Conservation (phyloP, 2,329 filamentous ascomycete species). For the Talaromyces sp. region DNA sequence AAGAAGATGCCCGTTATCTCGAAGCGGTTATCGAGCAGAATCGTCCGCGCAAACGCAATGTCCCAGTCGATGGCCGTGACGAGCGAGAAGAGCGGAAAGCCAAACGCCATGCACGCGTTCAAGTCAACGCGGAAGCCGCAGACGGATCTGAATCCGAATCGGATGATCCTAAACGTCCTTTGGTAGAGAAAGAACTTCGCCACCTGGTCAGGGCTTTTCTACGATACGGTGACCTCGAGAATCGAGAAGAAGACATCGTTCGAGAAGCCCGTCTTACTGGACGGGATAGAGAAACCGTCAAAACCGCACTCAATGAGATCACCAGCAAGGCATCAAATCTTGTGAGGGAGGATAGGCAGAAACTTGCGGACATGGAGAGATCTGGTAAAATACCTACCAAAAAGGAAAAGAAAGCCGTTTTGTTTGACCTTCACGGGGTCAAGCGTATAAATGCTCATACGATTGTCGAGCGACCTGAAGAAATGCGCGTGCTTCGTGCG, state of each 20-base stretch:
- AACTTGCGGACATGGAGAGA: constrained; percentile 60
- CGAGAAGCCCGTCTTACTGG: constrained; percentile 78
- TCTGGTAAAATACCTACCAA: constrained; percentile 81
- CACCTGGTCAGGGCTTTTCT: constrained; percentile 88
- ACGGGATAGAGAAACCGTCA: constrained; percentile 76
- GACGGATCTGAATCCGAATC: constrained; percentile 63
- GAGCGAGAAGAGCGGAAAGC: constrained; percentile 61
- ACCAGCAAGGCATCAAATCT: constrained; percentile 66
- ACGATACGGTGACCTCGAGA: constrained; percentile 83
- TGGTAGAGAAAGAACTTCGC: constrained; percentile 88
- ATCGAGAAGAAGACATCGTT: constrained; percentile 81
- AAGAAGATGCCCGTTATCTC: constrained; percentile 76
- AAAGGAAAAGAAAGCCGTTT: constrained; percentile 94
- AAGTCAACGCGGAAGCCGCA: constrained; percentile 60
- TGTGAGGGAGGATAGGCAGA: constrained; percentile 66
- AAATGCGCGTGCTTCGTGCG: constrained; percentile 77
- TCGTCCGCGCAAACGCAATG: constrained; percentile 69
- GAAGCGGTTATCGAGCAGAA: constrained; percentile 78
- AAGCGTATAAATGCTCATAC: constrained; percentile 96
- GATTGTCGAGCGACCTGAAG: constrained; percentile 81
- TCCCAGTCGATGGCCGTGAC: constrained; percentile 48
- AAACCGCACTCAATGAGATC: constrained; percentile 69
- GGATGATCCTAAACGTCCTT: constrained; percentile 78
- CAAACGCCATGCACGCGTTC: constrained; percentile 66
- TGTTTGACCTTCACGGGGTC: constrained; percentile 90